Evolutionary conservation across 2,329 filamentous ascomycete genomes (phyloP).

Genomic region (Talaromyces sp.): DNA sequence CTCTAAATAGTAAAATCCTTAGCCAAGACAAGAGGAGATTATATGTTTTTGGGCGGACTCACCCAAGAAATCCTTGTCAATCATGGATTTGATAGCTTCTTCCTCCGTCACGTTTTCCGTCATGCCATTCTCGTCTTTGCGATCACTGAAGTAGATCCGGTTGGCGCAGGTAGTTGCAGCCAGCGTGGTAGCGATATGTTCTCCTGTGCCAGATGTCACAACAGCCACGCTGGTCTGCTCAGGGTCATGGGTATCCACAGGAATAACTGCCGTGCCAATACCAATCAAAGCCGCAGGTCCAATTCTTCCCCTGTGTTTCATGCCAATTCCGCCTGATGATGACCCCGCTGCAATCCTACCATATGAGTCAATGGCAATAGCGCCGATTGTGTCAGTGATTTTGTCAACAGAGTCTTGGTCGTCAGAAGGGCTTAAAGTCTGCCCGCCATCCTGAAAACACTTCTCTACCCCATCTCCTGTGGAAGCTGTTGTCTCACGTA

Average conservation of each 20-base stretch:
- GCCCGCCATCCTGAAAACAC: background rate
- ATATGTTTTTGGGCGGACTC: constrained; percentile 12
- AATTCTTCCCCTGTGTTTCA: constrained; percentile 90
- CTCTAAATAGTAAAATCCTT: constrained; percentile 25
- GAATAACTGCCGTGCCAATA: constrained; percentile 84
- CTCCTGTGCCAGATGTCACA: constrained; percentile 90
- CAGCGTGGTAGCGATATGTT: constrained; percentile 96
- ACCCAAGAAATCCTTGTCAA: constrained; percentile 86
- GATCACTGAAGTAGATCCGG: constrained; percentile 66
- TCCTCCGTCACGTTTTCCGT: constrained; percentile 69
- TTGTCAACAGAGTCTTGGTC: constrained; percentile 45
- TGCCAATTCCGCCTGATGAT: constrained; percentile 94
- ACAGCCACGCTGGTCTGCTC: constrained; percentile 67
- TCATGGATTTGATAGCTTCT: constrained; percentile 68
- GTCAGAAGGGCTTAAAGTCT: background rate
- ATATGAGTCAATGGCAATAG: constrained; percentile 80
- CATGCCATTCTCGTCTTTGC: constrained; percentile 54
- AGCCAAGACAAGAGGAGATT: background rate
- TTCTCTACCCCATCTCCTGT: constrained; percentile 6
- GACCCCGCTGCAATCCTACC: constrained; percentile 91
- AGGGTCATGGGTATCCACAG: constrained; percentile 63
- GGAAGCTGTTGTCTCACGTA: background rate
- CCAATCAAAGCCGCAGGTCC: constrained; percentile 91
- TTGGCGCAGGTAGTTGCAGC: constrained; percentile 83
- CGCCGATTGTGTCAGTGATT: constrained; percentile 90